phyloP scores from a whole-genome alignment of 306 rosid genomes.

The Glycine soja region DNA sequence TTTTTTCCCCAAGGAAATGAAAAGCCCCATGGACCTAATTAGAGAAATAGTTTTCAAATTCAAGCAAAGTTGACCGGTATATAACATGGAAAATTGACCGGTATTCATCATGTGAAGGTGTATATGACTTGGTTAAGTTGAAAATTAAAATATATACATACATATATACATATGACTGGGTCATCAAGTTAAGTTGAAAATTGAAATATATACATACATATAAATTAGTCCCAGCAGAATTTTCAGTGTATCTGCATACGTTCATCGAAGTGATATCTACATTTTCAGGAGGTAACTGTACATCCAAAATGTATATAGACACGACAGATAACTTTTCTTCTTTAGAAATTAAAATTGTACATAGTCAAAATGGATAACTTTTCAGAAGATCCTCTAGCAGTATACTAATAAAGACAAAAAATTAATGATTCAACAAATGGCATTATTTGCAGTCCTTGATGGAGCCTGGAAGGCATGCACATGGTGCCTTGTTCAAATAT shows the following conservation, averaged over 20 bases:
- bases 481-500: background rate
- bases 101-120: background rate
- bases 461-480: conserved; percentile 21
- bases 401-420: conserved; percentile 26
- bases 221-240: background rate
- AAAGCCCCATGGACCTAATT: too few species aligned
- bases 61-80: background rate
- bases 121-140: background rate
- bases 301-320: conserved; percentile 35
- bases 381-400: conserved; percentile 13
- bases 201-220: background rate
- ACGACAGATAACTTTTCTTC: background rate
- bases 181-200: background rate
- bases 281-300: conserved; percentile 27
- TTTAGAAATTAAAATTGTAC: background rate
- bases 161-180: background rate
- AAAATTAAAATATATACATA: background rate
- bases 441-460: conserved; percentile 19
- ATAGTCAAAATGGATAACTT: conserved; percentile 18
- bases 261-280: conserved; percentile 22
- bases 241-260: background rate
- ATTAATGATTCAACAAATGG: conserved; percentile 34
- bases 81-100: background rate
- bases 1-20: too few species aligned
- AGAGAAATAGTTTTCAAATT: background rate